A percentile compares a stretch with the other conserved stretches of the same genome.
phyloP scores from a whole-genome alignment of 495 filamentous ascomycete species.

The Aspergillus baeticus region DNA sequence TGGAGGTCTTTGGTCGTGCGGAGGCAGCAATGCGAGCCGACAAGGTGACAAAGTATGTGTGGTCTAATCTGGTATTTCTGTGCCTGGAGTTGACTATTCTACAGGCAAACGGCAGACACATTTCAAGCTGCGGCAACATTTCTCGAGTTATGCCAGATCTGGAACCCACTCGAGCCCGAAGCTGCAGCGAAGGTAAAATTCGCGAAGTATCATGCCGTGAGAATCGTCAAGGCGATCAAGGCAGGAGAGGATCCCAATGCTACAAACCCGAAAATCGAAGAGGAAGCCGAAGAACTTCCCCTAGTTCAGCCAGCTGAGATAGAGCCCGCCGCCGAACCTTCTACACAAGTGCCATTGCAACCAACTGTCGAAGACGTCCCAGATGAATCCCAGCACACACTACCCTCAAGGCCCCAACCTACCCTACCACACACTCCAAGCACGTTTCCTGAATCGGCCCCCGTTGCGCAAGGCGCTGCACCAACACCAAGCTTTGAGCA shows the following conservation, averaged over 20 bases:
- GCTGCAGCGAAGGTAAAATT: conserved; percentile 86
- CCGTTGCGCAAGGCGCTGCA: conserved; percentile 24
- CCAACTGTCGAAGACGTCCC: conserved; percentile 57
- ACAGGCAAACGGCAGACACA: conserved; percentile 87
- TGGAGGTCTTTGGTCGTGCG: conserved; percentile 81
- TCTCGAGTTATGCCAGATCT: conserved; percentile 82
- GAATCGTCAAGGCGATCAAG: conserved; percentile 87
- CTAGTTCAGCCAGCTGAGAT: neutral
- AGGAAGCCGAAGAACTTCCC: conserved; percentile 19
- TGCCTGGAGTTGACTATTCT: conserved; percentile 9
- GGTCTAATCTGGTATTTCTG: neutral
- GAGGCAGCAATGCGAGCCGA: conserved; percentile 78
- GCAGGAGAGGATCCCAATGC: conserved; percentile 91
- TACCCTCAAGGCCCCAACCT: conserved; percentile 50
- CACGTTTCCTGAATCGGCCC: conserved; percentile 26
- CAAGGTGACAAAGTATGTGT: conserved; percentile 74
- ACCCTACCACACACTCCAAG: conserved; percentile 32
- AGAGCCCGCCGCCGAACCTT: neutral
- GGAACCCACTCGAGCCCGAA: conserved; percentile 73
- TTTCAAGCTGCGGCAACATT: conserved; percentile 91
- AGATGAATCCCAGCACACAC: conserved; percentile 43
- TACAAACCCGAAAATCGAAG: conserved; percentile 69
- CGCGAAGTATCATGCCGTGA: conserved; percentile 90
- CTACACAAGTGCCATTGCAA: conserved; percentile 36
- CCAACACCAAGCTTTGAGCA: conserved; percentile 14